Evolutionary conservation across 2,329 filamentous ascomycete genomes (phyloP).

Genomic region (Dothistroma pini): DNA sequence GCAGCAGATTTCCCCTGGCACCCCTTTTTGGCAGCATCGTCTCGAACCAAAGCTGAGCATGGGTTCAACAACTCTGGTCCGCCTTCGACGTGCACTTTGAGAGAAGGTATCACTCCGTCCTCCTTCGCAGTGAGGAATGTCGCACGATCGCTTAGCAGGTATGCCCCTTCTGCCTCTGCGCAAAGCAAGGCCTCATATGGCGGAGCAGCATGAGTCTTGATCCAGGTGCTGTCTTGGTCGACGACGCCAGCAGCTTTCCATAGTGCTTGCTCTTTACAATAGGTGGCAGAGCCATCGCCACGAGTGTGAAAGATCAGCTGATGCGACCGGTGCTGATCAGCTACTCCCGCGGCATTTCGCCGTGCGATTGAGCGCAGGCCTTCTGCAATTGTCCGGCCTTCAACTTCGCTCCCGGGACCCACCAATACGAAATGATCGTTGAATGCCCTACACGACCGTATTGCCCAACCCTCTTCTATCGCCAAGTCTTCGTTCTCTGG

Average conservation of each 20-base stretch:
- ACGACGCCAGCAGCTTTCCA: slow-evolving; percentile 17
- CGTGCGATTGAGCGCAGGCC: slow-evolving; percentile 9
- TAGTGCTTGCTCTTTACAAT: slow-evolving; percentile 20
- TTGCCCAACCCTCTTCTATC: slow-evolving; percentile 22
- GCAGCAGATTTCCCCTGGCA: slow-evolving; percentile 5
- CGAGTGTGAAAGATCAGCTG: slow-evolving; percentile 19
- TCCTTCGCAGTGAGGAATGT: slow-evolving; percentile 25
- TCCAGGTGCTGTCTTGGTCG: slow-evolving; percentile 7
- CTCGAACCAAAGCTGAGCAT: slow-evolving; percentile 21
- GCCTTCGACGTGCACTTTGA: slow-evolving; percentile 19
- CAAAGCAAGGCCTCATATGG: slow-evolving; percentile 24
- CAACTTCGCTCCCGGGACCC: slow-evolving; percentile 13
- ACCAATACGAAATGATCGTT: slow-evolving; percentile 28
- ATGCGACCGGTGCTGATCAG: background rate
- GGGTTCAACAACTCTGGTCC: slow-evolving; percentile 23
- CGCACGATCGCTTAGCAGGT: slow-evolving; percentile 24
- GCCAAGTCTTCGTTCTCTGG: slow-evolving; percentile 23
- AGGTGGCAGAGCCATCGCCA: slow-evolving; percentile 26
- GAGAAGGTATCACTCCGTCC: slow-evolving; percentile 13
- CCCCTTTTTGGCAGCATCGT: background rate
- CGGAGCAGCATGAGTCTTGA: slow-evolving; percentile 12
- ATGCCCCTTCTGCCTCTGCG: slow-evolving; percentile 20
- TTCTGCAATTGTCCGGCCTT: slow-evolving; percentile 1
- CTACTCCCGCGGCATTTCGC: background rate
- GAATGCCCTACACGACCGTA: slow-evolving; percentile 18